Percentiles rank a stretch among this genome's conserved stretches.
Conservation (phyloP, 2,329 filamentous ascomycete species). For the Fusarium hainanense region DNA sequence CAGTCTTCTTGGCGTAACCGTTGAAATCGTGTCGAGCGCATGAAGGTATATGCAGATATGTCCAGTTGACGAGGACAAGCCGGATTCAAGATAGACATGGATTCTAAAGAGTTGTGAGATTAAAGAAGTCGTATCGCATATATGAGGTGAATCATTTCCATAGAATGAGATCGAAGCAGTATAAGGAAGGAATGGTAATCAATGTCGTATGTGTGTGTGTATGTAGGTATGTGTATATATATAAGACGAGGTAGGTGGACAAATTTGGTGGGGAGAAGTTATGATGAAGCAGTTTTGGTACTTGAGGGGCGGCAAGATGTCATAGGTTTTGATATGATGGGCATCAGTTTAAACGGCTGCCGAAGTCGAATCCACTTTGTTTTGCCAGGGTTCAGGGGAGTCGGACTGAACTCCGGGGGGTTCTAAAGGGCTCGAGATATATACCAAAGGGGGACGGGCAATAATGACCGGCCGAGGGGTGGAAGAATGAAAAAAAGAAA, state of each 20-base stretch:
- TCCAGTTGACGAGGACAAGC: slow-evolving; percentile 32
- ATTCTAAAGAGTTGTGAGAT: slow-evolving; percentile 30
- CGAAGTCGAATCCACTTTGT: slow-evolving; percentile 31
- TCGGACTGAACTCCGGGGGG: slow-evolving; percentile 8
- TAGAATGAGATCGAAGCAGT: not conserved
- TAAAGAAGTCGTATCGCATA: slow-evolving; percentile 20
- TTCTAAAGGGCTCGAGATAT: not conserved
- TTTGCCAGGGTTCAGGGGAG: slow-evolving; percentile 27
- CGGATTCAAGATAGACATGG: slow-evolving; percentile 37
- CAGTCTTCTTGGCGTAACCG: slow-evolving; percentile 31
- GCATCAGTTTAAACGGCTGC: slow-evolving; percentile 25
- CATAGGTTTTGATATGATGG: slow-evolving; percentile 24
- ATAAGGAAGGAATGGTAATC: not conserved
- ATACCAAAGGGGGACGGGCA: not conserved
- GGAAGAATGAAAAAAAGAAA: slow-evolving; percentile 19
- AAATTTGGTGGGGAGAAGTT: slow-evolving; percentile 15
- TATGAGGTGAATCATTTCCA: slow-evolving; percentile 19
- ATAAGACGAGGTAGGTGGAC: not conserved
- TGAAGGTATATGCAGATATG: slow-evolving; percentile 23
- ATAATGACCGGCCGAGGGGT: slow-evolving; percentile 8
- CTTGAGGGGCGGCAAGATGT: slow-evolving; percentile 24
- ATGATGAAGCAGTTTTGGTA: slow-evolving; percentile 23
- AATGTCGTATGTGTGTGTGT: not conserved
- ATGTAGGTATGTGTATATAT: not conserved
- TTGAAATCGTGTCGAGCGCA: slow-evolving; percentile 38